phyloP scores from a whole-genome alignment of 495 filamentous ascomycete species.

The Pyronema domesticum region DNA sequence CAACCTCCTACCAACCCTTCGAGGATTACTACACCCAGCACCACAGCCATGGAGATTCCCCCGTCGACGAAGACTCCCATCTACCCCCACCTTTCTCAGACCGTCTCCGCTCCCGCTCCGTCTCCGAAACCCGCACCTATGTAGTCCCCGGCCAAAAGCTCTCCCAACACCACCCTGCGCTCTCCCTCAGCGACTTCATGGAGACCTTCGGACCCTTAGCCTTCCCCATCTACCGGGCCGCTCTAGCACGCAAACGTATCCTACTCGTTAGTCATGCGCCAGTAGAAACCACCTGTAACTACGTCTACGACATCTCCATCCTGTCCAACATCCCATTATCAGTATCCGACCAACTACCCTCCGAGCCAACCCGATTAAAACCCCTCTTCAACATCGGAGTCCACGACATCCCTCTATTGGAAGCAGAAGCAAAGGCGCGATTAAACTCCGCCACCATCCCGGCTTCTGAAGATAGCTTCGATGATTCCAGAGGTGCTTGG shows the following conservation, averaged over 20 bases:
- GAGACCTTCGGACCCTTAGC: slow-evolving; percentile 77
- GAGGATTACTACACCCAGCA: slow-evolving; percentile 66
- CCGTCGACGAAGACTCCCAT: slow-evolving; percentile 6
- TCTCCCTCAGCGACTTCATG: slow-evolving; percentile 56
- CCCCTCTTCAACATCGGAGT: slow-evolving; percentile 82
- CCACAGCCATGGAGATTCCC: slow-evolving; percentile 32
- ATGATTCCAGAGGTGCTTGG: slow-evolving; percentile 51
- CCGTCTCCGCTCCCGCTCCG: slow-evolving; percentile 37
- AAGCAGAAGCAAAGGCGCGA: slow-evolving; percentile 29
- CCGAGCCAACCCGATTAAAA: slow-evolving; percentile 47
- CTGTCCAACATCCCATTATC: slow-evolving; percentile 58
- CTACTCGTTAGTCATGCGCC: slow-evolving; percentile 70
- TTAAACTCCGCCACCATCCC: slow-evolving; percentile 5
- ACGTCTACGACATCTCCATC: slow-evolving; percentile 86
- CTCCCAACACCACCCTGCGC: slow-evolving; percentile 66
- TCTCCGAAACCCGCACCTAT: slow-evolving; percentile 42
- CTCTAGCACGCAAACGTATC: slow-evolving; percentile 71
- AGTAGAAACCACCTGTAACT: slow-evolving; percentile 70
- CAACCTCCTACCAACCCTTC: slow-evolving; percentile 39
- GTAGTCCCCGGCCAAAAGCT: slow-evolving; percentile 45
- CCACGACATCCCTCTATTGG: slow-evolving; percentile 71
- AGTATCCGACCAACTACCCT: slow-evolving; percentile 42
- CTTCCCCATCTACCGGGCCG: slow-evolving; percentile 80
- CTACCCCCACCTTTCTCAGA: not conserved
- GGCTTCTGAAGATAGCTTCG: slow-evolving; percentile 8